Percentiles rank a stretch among this genome's conserved stretches.
Evolutionary conservation across 306 rosid species (phyloP).

Genomic region (Quercus gilva): DNA sequence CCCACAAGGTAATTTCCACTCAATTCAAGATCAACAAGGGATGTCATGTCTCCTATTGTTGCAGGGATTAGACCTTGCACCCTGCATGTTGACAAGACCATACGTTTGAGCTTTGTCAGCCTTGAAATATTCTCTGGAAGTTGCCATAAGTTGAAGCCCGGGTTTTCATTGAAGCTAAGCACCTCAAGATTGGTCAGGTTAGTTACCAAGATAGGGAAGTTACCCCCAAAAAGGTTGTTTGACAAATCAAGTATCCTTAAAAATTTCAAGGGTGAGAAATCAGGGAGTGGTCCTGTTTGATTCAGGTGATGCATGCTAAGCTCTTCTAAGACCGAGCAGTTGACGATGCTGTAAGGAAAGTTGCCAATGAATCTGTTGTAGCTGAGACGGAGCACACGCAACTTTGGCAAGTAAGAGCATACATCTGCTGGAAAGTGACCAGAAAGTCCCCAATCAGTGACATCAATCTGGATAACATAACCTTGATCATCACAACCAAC

Average conservation of each 20-base stretch:
- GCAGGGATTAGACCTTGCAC: constrained; percentile 68
- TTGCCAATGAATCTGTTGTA: constrained; percentile 41
- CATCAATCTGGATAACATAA: constrained; percentile 44
- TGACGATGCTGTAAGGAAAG: constrained; percentile 45
- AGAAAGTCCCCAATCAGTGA: constrained; percentile 49
- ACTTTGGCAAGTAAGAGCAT: constrained; percentile 64
- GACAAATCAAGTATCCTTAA: constrained; percentile 72
- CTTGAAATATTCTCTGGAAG: constrained; percentile 49
- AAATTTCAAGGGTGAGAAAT: constrained; percentile 59
- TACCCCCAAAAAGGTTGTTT: constrained; percentile 58
- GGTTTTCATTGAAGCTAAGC: constrained; percentile 76
- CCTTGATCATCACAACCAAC: constrained; percentile 55
- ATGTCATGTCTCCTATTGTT: constrained; percentile 70
- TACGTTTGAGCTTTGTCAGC: constrained; percentile 44
- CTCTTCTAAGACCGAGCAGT: constrained; percentile 66
- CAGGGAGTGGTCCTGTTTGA: constrained; percentile 55
- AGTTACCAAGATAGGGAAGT: constrained; percentile 74
- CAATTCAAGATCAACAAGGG: constrained; percentile 78
- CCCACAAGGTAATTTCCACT: constrained; percentile 72
- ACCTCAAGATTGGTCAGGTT: constrained; percentile 64
- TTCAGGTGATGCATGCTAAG: constrained; percentile 48
- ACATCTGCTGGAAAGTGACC: constrained; percentile 62
- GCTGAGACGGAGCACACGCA: constrained; percentile 55
- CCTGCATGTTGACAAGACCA: constrained; percentile 72
- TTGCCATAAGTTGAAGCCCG: constrained; percentile 52